Conservation (phyloP, 768 basidiomycete genomes). For the Hebeloma cylindrosporum region DNA sequence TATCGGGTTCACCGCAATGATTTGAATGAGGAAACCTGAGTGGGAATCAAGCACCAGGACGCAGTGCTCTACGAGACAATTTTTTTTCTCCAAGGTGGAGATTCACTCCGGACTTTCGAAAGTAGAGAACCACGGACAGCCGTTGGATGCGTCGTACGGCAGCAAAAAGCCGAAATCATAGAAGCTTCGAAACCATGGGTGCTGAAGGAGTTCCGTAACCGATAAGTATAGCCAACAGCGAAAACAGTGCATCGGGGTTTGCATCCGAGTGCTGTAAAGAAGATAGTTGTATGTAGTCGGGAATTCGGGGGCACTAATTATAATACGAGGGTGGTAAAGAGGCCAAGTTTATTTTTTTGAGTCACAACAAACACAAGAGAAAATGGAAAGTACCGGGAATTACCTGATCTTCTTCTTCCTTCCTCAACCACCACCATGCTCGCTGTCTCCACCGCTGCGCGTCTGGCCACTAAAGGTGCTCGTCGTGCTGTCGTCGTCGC, state of each 20-base stretch:
- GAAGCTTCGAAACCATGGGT: background rate
- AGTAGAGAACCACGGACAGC: no score
- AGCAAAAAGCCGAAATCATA: no score
- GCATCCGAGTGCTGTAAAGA: background rate
- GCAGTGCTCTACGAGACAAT: no score
- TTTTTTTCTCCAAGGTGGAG: no score
- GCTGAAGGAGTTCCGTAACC: conserved; percentile 3
- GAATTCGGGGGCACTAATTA: conserved; percentile 15
- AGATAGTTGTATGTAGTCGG: conserved; percentile 14
- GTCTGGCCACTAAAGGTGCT: conserved; percentile 36
- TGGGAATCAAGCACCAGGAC: no score
- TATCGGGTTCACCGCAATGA: no score
- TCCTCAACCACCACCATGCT: conserved; percentile 31
- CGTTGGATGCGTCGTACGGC: no score
- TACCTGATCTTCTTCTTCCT: conserved; percentile 15
- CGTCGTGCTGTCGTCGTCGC: conserved; percentile 50
- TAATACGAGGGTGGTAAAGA: no score
- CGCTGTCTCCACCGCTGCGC: conserved; percentile 34
- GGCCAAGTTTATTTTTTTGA: conserved; percentile 10
- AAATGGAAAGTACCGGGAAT: no score
- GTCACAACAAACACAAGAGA: no score
- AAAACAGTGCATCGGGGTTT: conserved; percentile 30
- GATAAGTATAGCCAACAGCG: conserved; percentile 25
- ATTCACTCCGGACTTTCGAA: no score
- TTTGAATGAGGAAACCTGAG: no score